Evolutionary conservation across 805 yeast genomes (phyloP), one percentile per base, ranked within the genome.

Genomic region (Kodamaea lidongshanica): DNA sequence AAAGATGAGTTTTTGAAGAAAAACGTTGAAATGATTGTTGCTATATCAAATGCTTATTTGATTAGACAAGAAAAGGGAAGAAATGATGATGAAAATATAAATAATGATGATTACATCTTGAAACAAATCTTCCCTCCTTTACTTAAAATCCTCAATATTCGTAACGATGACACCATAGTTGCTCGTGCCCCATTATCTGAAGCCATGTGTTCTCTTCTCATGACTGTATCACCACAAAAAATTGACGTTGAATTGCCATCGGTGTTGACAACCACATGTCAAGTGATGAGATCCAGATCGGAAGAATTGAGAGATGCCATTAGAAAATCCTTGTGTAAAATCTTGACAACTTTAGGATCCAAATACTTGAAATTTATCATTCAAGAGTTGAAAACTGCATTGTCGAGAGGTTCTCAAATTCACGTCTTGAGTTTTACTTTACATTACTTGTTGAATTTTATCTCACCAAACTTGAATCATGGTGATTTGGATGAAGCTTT

Each of bases 361-460:
- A 53, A 57, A 13, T 87, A 87, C 50, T 59, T 89, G 37, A 67
- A 70, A 33, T 86, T 87, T 48, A 72, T 92, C 28, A 58, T 92
- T 14, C 72, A 72, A 35, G 97, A 92, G 50, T 66, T 92, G 46
- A 77, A 72, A 40, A 58, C 79, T 12, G 94, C 96, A 0, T 64
- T 89, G 32, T 70, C 79, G 4, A 68, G 94, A 48, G 98, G 98
- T 15, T 84, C 95, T 9, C 97, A 92, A 51, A 73, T 87, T 31
- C 98, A 92, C 56, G 86, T 92, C 35, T 71, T 92, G 44, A 86
- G 96, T 47, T 92, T 65, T 57, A 84, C 96, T 1, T 73, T 85
- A 4, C 96, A 92, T 54, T 65, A 77, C 28, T 57, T 89, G 21
- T 56, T 92, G 31, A 71, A 72, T 2, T 67, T 74, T 6, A 57